phyloP scores from a whole-genome alignment of 148 eudicot genomes.

The Cornus florida region DNA sequence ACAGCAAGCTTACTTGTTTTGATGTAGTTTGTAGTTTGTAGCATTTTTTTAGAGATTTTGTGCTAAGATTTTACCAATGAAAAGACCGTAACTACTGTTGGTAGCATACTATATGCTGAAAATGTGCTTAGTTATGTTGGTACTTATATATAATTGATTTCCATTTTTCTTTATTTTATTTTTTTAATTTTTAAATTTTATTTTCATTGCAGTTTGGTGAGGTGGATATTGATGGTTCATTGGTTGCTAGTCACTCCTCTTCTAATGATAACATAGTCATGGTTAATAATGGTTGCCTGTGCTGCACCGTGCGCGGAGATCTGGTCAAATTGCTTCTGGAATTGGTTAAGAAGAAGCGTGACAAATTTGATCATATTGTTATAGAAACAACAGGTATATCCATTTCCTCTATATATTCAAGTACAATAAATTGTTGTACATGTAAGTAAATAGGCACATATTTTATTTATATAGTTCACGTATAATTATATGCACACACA shows the following conservation, averaged over 20 bases:
- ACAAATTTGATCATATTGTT: constrained; percentile 88
- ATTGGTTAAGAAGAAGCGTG: constrained; percentile 72
- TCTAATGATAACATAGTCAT: constrained; percentile 73
- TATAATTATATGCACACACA: not conserved
- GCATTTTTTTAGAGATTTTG: no score
- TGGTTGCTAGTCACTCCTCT: no score
- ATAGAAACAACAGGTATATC: constrained; percentile 88
- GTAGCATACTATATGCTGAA: not conserved
- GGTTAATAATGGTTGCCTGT: constrained; percentile 94
- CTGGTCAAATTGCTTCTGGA: constrained; percentile 82
- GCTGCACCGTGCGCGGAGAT: constrained; percentile 96
- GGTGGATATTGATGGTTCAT: no score
- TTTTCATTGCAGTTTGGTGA: no score
- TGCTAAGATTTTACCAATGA: no score
- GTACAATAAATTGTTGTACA: not conserved
- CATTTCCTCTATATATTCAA: not conserved
- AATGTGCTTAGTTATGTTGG: not conserved
- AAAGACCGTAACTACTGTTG: not conserved
- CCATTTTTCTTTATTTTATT: no score
- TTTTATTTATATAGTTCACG: not conserved
- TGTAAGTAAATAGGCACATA: not conserved
- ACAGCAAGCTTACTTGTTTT: no score
- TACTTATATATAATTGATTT: not conserved
- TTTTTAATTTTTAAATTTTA: no score
- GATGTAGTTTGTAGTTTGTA: no score